Evolutionary conservation across 352 stramenopile species (phyloP), one percentile per base, ranked within the genome.

Genomic region (Globisporangium echinulatum): DNA sequence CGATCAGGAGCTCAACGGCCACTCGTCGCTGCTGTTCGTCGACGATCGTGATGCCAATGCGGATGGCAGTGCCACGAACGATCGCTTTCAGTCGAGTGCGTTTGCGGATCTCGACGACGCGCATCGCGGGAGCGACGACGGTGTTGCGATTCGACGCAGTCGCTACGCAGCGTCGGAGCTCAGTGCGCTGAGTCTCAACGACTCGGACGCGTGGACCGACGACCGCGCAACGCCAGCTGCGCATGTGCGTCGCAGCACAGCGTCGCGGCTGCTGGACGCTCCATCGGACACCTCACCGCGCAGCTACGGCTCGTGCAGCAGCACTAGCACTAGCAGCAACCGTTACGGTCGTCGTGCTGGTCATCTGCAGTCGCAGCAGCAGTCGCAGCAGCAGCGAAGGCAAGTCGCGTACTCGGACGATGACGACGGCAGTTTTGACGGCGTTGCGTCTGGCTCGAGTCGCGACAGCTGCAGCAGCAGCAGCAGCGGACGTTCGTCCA

Each of bases 181-280:
- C 7, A 92, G 83, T 38, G 83, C 80, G 36, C 65, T 92, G 40
- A 94, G 85, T 59, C 74, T 93, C 40, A 75, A 91, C 51, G 83
- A 94, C 64, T 92, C 85, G 36, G 79, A 85, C 54, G 73, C 83
- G 1, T 94, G 85, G 85, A 72, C 76, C 40, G 77, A 87, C 47
- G 68, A 72, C 2, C 66, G 47, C 49, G 37, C 37, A 10, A n/a
- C n/a, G 9, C 4, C 15, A n/a, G 25, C 25, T 33, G 25, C 25
- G 25, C 25, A 33, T 33, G 25, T 33, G 25, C 25, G 25, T 33
- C 25, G 25, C 38, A 53, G 44, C 33, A 52, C 40, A 9, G 54
- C 44, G 9, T 59, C 54, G 48, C 50, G 48, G 7, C 43, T 59
- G 54, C 54, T 59, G 3, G 25, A 51, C 43, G 36, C 9, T 1